phyloP scores from a whole-genome alignment of 352 stramenopile genomes.

The Nothophytophthora sp. region DNA sequence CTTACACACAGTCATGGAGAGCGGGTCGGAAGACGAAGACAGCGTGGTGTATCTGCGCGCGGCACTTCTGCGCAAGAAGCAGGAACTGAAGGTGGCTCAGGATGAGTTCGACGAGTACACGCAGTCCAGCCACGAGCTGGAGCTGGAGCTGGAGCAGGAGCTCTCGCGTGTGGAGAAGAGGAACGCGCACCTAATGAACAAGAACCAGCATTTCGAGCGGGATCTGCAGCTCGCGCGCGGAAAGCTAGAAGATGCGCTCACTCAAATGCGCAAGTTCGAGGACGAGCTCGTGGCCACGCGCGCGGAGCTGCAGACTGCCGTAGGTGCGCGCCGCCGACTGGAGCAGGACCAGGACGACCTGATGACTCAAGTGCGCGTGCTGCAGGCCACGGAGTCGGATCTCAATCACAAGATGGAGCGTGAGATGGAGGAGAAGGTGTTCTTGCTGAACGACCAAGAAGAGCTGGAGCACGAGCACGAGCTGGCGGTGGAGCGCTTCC shows the following conservation, averaged over 20 bases:
- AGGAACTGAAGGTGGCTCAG: conserved; percentile 69
- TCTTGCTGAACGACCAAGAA: conserved; percentile 80
- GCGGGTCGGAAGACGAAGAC: conserved; percentile 33
- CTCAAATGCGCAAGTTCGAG: conserved; percentile 55
- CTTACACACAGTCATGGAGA: conserved; percentile 22
- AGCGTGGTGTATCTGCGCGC: conserved; percentile 36
- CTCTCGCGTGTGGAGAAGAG: conserved; percentile 62
- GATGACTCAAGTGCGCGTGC: conserved; percentile 78
- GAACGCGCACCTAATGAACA: conserved; percentile 39
- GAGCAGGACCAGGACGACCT: conserved; percentile 83
- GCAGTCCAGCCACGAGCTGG: conserved; percentile 80
- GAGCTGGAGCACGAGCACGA: conserved; percentile 83
- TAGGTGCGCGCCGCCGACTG: conserved; percentile 45
- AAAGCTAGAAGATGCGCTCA: conserved; percentile 57
- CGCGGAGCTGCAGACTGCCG: conserved; percentile 35
- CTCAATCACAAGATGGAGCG: conserved; percentile 83
- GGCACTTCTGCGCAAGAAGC: conserved; percentile 53
- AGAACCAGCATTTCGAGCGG: conserved; percentile 52
- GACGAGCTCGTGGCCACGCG: conserved; percentile 47
- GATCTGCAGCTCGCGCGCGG: conserved; percentile 48
- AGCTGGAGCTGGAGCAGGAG: conserved; percentile 78
- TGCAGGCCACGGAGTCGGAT: conserved; percentile 79
- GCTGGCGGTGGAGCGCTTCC: conserved; percentile 73
- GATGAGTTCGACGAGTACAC: conserved; percentile 84
- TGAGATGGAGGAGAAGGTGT: conserved; percentile 88